Evolutionary conservation across 345 rosid genomes (phyloP).

Genomic region (Erucastrum elatum): DNA sequence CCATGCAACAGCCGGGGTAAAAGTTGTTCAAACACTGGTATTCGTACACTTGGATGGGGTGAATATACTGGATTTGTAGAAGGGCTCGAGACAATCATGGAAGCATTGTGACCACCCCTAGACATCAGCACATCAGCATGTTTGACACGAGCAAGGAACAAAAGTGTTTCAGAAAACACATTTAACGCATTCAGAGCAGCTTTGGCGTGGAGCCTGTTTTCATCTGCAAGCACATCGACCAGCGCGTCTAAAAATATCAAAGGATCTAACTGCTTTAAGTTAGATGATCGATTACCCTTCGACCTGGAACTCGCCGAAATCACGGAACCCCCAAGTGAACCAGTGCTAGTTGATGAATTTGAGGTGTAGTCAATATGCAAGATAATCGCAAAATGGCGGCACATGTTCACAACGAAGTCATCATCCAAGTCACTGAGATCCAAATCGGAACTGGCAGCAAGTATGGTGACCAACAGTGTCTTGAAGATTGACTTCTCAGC

Average conservation of each 20-base stretch:
- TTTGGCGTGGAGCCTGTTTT: conserved; percentile 84
- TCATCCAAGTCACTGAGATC: conserved; percentile 75
- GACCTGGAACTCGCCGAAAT: conserved; percentile 66
- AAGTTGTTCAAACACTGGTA: conserved; percentile 97
- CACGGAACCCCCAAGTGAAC: conserved; percentile 54
- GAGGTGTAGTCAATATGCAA: conserved; percentile 64
- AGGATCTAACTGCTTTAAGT: conserved; percentile 89
- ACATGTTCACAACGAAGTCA: conserved; percentile 74
- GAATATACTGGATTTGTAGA: conserved; percentile 98
- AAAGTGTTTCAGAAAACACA: conserved; percentile 79
- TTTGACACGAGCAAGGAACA: conserved; percentile 90
- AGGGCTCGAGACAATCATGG: conserved; percentile 98
- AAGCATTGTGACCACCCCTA: conserved; percentile 89
- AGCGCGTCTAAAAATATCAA: conserved; percentile 85
- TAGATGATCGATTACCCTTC: conserved; percentile 55
- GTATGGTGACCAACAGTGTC: conserved; percentile 74
- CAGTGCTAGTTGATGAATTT: conserved; percentile 50
- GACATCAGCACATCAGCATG: conserved; percentile 79
- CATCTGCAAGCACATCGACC: conserved; percentile 92
- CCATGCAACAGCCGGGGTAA: conserved; percentile 95
- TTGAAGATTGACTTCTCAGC: conserved; percentile 99
- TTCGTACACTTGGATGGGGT: conserved; percentile 84
- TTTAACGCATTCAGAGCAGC: conserved; percentile 85
- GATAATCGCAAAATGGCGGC: conserved; percentile 92
- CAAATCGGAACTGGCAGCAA: conserved; percentile 83